Conservation (phyloP, 2,329 filamentous ascomycete genomes). For the Aureobasidium sp. region DNA sequence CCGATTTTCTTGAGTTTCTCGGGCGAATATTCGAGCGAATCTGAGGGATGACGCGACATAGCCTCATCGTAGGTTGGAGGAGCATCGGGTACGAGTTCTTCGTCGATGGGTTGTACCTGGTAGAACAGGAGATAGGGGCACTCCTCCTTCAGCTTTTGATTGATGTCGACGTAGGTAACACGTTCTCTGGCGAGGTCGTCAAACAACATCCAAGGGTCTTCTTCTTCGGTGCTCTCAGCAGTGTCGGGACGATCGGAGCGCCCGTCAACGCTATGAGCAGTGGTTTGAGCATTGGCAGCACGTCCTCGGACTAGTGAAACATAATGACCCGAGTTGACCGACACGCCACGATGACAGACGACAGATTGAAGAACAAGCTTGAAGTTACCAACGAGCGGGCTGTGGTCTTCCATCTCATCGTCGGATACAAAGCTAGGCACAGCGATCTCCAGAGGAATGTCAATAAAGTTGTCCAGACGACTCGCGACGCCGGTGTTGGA, state of each 20-base stretch:
- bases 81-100: constrained; percentile 30
- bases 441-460: constrained; percentile 78
- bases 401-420: constrained; percentile 60
- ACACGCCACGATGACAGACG: constrained; percentile 83
- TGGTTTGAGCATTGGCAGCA: constrained; percentile 28
- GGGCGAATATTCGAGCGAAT: constrained; percentile 14
- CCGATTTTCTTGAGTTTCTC: constrained; percentile 16
- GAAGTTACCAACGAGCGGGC: constrained; percentile 74
- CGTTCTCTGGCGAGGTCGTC: constrained; percentile 75
- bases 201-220: constrained; percentile 81
- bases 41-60: constrained; percentile 18
- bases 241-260: constrained; percentile 37
- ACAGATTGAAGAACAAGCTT: constrained; percentile 87
- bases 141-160: constrained; percentile 70
- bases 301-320: constrained; percentile 75
- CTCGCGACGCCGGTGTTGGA: constrained; percentile 60
- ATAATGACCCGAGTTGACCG: constrained; percentile 85
- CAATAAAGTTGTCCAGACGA: constrained; percentile 74
- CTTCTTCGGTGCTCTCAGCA: constrained; percentile 49
- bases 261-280: constrained; percentile 33
- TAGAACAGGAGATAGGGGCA: constrained; percentile 95
- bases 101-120: constrained; percentile 79
- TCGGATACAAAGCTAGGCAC: constrained; percentile 87
- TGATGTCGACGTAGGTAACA: constrained; percentile 70
- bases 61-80: constrained; percentile 26